Conservation (phyloP, 2,329 filamentous ascomycete species). For the Neofusicoccum laricinum region DNA sequence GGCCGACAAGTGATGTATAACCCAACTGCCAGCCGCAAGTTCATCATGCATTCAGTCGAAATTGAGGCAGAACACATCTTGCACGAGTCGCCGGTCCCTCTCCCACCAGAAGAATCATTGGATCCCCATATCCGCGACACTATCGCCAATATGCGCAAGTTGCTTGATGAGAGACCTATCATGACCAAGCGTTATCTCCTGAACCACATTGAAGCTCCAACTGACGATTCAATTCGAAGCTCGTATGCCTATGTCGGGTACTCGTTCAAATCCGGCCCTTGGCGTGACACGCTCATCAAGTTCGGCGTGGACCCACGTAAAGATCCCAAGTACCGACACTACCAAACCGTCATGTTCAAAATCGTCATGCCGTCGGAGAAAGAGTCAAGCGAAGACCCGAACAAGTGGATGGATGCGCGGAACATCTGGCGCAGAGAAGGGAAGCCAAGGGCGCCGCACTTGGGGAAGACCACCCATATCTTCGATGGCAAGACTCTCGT, state of each 20-base stretch:
- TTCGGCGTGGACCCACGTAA: conserved; percentile 83
- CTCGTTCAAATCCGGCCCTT: conserved; percentile 89
- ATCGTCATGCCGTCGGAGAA: conserved; percentile 37
- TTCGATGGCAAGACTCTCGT: conserved; percentile 78
- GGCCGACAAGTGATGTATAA: conserved; percentile 45
- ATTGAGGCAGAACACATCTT: conserved; percentile 64
- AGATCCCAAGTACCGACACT: conserved; percentile 72
- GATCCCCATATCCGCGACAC: conserved; percentile 62
- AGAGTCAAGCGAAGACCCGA: conserved; percentile 11
- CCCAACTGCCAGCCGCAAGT: conserved; percentile 48
- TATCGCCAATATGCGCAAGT: conserved; percentile 60
- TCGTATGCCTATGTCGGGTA: conserved; percentile 84
- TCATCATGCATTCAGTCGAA: conserved; percentile 56
- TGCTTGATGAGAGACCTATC: conserved; percentile 73
- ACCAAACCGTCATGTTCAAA: conserved; percentile 88
- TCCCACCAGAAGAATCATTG: conserved; percentile 48
- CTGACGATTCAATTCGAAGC: conserved; percentile 61
- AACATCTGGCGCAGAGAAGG: conserved; percentile 8
- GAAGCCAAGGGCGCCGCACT: conserved; percentile 3
- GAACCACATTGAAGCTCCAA: conserved; percentile 63
- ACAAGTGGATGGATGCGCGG: conserved; percentile 23
- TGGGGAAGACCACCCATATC: conserved; percentile 57
- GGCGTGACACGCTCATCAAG: conserved; percentile 80
- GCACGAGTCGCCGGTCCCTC: conserved; percentile 55
- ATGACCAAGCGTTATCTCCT: conserved; percentile 82